Evolutionary conservation across 2,329 filamentous ascomycete genomes (phyloP).

Genomic region (Verticillium zaregamsianum): DNA sequence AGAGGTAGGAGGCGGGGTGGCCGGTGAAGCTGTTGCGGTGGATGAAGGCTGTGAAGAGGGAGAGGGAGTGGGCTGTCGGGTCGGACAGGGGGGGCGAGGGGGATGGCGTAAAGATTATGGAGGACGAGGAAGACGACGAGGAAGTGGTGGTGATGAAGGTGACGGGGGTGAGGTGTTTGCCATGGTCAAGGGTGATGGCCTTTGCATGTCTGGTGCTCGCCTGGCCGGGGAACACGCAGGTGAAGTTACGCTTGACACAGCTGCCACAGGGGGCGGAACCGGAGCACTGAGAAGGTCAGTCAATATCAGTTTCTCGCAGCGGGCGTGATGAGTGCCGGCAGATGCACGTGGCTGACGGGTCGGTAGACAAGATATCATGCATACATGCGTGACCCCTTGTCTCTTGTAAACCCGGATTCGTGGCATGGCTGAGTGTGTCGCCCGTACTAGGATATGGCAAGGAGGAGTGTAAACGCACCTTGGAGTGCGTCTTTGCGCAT

Average conservation of each 20-base stretch:
- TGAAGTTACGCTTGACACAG: conserved; percentile 19
- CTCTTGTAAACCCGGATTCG: too few relatives aligned
- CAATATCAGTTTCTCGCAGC: background rate
- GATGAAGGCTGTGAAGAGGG: conserved; percentile 25
- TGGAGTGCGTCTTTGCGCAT: conserved; percentile 27
- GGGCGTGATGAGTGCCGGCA: too few relatives aligned
- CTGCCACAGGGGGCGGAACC: conserved; percentile 23
- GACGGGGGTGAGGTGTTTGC: conserved; percentile 6
- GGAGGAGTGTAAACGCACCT: conserved; percentile 16
- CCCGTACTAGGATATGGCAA: too few relatives aligned
- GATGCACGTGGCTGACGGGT: background rate
- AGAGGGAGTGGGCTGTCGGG: conserved; percentile 14
- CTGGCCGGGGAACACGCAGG: conserved; percentile 16
- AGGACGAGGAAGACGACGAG: background rate
- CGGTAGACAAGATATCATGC: background rate
- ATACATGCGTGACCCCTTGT: background rate
- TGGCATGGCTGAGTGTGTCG: too few relatives aligned
- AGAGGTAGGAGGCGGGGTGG: background rate
- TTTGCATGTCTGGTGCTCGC: background rate
- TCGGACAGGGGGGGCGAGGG: conserved; percentile 9
- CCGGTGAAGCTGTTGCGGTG: conserved; percentile 22
- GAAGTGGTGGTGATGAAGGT: background rate
- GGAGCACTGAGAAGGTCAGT: conserved; percentile 22
- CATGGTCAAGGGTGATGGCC: conserved; percentile 18
- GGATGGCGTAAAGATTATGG: background rate